A percentile compares a stretch with the other conserved stretches of the same genome.
phyloP scores from a whole-genome alignment of 129 eudicot species.

The Heracleum sosnowskyi region DNA sequence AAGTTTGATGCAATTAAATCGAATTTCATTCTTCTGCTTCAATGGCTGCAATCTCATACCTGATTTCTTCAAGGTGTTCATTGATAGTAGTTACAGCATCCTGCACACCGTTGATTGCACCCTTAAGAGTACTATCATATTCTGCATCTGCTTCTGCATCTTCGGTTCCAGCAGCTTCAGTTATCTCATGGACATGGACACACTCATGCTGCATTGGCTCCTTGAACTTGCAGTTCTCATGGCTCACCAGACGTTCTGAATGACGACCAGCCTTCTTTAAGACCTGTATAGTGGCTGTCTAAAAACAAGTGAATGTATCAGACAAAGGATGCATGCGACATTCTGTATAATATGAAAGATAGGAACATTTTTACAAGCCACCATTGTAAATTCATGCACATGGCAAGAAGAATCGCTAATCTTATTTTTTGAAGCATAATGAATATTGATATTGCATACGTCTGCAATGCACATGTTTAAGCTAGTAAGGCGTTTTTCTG shows the following conservation, averaged over 20 bases:
- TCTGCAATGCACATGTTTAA: not conserved
- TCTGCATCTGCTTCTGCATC: constrained; percentile 98
- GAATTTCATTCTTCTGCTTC: constrained; percentile 34
- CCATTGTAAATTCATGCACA: not conserved
- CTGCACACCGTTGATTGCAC: constrained; percentile 84
- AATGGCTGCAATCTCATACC: constrained; percentile 86
- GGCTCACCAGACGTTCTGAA: constrained; percentile 84
- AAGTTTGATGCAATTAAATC: not conserved
- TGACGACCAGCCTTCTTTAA: constrained; percentile 96
- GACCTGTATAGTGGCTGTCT: constrained; percentile 92
- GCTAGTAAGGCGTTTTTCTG: not conserved
- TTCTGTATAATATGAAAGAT: too few relatives aligned
- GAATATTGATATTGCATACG: not conserved
- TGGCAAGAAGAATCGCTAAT: not conserved
- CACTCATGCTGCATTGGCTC: constrained; percentile 67
- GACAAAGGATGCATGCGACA: not conserved
- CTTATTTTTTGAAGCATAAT: not conserved
- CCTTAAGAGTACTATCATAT: constrained; percentile 73
- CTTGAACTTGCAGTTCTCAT: constrained; percentile 67
- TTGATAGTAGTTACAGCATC: constrained; percentile 77
- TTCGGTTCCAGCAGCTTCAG: constrained; percentile 96
- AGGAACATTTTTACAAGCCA: too few relatives aligned
- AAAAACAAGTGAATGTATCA: constrained; percentile 2
- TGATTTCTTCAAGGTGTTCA: constrained; percentile 80
- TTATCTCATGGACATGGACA: constrained; percentile 81